These are phyloP conservation scores for Thielaviopsis ethacetica DNA, from an alignment of 2,329 filamentous ascomycete species.

Conservation along the genomic window DNA sequence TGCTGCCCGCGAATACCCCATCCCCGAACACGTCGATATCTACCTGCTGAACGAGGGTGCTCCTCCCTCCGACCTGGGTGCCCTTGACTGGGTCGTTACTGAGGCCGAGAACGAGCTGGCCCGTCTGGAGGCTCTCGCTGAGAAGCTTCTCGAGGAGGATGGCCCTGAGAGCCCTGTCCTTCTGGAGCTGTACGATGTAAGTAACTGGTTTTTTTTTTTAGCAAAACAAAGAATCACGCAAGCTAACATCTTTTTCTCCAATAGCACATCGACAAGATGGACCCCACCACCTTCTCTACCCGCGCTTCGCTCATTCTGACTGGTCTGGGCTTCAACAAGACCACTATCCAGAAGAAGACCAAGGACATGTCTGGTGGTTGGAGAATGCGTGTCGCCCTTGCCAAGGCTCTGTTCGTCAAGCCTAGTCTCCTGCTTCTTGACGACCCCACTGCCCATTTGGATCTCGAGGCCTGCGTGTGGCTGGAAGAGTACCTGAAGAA, in stretches of 20 bases:
- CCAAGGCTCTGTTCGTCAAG: constrained; percentile 96
- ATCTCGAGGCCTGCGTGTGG: constrained; percentile 99
- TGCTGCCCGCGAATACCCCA: constrained; percentile 80
- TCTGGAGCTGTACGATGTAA: constrained; percentile 88
- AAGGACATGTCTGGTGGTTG: constrained; percentile 99
- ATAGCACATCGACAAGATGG: constrained; percentile 96
- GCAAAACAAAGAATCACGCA: not conserved
- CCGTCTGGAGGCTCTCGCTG: constrained; percentile 72
- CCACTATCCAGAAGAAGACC: constrained; percentile 96
- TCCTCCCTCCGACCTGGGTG: constrained; percentile 72
- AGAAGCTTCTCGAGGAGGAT: constrained; percentile 79
- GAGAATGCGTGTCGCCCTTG: constrained; percentile 98
- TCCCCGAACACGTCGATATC: constrained; percentile 93
- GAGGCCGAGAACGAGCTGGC: constrained; percentile 91
- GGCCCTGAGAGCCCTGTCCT: constrained; percentile 82
- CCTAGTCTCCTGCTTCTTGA: constrained; percentile 89
- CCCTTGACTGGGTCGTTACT: constrained; percentile 90
- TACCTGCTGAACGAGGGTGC: constrained; percentile 97
- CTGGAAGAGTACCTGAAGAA: constrained; percentile 99
- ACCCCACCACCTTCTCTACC: constrained; percentile 90
- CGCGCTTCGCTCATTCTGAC: constrained; percentile 93
- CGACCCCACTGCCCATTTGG: constrained; percentile 97
- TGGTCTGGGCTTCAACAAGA: constrained; percentile 98
- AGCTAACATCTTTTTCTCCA: constrained; percentile 13
- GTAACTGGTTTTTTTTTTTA: constrained; percentile 18